Conservation (phyloP, 202 grass and related monocot species). For the Hordeum pubiflorum region DNA sequence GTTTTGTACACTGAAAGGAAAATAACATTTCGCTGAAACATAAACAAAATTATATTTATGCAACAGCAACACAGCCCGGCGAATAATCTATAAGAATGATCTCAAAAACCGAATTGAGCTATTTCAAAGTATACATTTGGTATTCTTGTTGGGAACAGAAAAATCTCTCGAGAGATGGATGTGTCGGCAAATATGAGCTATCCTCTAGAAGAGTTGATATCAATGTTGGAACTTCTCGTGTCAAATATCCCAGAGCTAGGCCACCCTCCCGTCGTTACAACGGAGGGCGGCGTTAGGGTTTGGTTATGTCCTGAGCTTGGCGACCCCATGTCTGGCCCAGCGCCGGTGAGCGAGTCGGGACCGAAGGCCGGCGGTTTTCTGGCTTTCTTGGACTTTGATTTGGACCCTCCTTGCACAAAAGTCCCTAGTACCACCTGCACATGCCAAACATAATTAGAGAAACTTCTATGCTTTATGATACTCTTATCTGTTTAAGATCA, state of each 20-base stretch:
- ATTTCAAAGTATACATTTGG: slow-evolving; percentile 32
- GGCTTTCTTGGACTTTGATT: slow-evolving; percentile 54
- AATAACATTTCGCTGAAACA: background rate
- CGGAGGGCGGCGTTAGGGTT: slow-evolving; percentile 36
- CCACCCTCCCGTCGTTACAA: slow-evolving; percentile 49
- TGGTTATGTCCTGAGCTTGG: slow-evolving; percentile 53
- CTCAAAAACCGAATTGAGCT: slow-evolving; percentile 31
- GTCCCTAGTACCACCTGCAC: slow-evolving; percentile 65
- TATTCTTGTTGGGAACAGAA: slow-evolving; percentile 15
- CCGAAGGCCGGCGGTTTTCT: slow-evolving; percentile 29
- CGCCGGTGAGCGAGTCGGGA: slow-evolving; percentile 23
- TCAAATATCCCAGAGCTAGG: slow-evolving; percentile 50
- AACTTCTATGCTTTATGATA: too few species aligned
- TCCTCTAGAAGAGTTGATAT: slow-evolving; percentile 85
- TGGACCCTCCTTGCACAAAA: slow-evolving; percentile 56
- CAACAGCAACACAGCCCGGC: background rate
- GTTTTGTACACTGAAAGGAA: background rate
- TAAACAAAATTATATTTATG: background rate
- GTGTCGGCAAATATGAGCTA: slow-evolving; percentile 46
- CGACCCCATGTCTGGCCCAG: slow-evolving; percentile 20
- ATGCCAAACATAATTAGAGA: background rate
- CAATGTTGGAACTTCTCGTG: slow-evolving; percentile 55
- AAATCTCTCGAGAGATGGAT: slow-evolving; percentile 22
- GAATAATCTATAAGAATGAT: slow-evolving; percentile 38
- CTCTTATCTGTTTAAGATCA: background rate